Conservation (phyloP, 2,329 filamentous ascomycete species). For the Coniochaeta ligniaria region DNA sequence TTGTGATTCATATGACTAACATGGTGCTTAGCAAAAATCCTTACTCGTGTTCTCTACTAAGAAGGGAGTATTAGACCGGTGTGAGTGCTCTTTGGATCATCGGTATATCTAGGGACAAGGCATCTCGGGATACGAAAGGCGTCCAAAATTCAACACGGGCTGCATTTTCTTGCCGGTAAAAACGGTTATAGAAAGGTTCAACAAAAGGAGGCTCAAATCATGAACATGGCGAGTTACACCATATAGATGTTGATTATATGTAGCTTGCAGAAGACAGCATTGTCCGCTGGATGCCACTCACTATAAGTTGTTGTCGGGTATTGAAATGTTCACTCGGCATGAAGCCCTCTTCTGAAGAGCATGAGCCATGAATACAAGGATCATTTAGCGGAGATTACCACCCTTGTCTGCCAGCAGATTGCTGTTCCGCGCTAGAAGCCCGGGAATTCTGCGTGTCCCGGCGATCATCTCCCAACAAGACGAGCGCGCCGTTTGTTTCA, state of each 20-base stretch:
- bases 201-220: background rate
- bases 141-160: background rate
- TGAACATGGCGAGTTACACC: background rate
- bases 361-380: background rate
- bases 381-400: background rate
- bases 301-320: too few species aligned
- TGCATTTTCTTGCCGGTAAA: background rate
- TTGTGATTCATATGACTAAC: background rate
- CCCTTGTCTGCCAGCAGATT: background rate
- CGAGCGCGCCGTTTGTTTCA: background rate
- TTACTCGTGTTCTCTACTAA: conserved; percentile 32
- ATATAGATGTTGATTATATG: background rate
- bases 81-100: background rate
- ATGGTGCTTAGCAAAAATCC: conserved; percentile 21
- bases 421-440: background rate
- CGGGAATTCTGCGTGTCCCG: background rate
- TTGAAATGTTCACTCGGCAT: too few species aligned
- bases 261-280: background rate
- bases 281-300: background rate
- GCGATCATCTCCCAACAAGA: background rate
- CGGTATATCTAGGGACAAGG: background rate
- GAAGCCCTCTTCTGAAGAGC: too few species aligned
- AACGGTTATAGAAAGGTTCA: background rate
- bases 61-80: background rate
- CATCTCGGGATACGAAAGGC: background rate